These are phyloP conservation scores for Saccharomycopsis oosterbeekiorum DNA, from an alignment of 805 yeast genomes.

Conservation along the genomic window DNA sequence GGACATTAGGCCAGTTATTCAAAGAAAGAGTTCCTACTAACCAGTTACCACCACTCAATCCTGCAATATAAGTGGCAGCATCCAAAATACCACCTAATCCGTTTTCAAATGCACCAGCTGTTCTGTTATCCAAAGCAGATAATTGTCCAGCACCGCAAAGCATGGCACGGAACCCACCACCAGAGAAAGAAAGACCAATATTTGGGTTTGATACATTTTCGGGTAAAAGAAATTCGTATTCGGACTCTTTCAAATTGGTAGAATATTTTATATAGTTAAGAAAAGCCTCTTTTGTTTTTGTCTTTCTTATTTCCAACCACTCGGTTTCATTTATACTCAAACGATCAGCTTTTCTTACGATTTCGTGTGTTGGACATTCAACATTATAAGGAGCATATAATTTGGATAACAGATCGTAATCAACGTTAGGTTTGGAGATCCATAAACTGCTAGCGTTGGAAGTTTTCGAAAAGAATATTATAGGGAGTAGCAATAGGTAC, in stretches of 20 bases:
- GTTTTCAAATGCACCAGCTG: slow-evolving; percentile 40
- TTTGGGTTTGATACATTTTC: slow-evolving; percentile 37
- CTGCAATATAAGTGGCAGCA: slow-evolving; percentile 60
- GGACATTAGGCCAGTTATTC: slow-evolving; percentile 67
- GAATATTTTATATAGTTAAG: slow-evolving; percentile 34
- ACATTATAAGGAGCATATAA: slow-evolving; percentile 50
- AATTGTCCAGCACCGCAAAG: slow-evolving; percentile 75
- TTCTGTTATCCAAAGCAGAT: slow-evolving; percentile 69
- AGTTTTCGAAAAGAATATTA: neutral
- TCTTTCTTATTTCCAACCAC: slow-evolving; percentile 44
- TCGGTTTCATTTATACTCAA: slow-evolving; percentile 37
- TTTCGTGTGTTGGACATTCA: slow-evolving; percentile 37
- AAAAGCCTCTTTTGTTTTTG: slow-evolving; percentile 36
- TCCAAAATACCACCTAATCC: slow-evolving; percentile 71
- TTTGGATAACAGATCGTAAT: neutral
- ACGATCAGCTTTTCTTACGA: slow-evolving; percentile 31
- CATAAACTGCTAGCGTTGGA: neutral
- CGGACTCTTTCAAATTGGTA: slow-evolving; percentile 20
- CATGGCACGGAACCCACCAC: slow-evolving; percentile 91
- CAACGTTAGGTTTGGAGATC: neutral
- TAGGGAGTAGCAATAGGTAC: neutral
- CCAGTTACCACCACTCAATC: slow-evolving; percentile 86
- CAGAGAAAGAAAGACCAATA: slow-evolving; percentile 59
- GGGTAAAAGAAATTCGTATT: slow-evolving; percentile 33
- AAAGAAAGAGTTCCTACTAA: slow-evolving; percentile 55